These are phyloP conservation scores for Neocatenulostroma microsporum DNA, from an alignment of 2,329 filamentous ascomycete genomes.

Conservation along the genomic window DNA sequence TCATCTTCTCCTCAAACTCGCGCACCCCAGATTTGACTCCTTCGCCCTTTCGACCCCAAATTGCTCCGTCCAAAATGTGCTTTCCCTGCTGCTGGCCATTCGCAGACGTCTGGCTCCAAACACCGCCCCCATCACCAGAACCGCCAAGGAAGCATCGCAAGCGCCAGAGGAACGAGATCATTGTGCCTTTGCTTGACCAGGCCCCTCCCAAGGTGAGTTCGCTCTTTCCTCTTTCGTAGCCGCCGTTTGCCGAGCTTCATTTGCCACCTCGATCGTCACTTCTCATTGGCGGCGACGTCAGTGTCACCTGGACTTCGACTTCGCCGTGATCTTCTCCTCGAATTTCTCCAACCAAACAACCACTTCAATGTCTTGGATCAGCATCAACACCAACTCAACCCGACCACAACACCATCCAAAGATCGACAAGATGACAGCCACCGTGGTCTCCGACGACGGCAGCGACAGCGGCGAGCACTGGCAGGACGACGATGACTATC, in stretches of 20 bases:
- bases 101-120: conserved; percentile 24
- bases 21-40: no score
- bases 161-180: neutral
- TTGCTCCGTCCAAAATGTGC: conserved; percentile 6
- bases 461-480: conserved; percentile 25
- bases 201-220: conserved; percentile 2
- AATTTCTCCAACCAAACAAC: no score
- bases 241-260: conserved; percentile 1
- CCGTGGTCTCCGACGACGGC: conserved; percentile 4
- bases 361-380: no score
- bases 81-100: conserved; percentile 23
- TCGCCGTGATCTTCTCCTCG: no score
- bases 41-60: no score
- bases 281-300: no score
- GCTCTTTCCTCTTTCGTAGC: conserved; percentile 8
- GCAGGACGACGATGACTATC: conserved; percentile 18
- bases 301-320: no score
- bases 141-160: conserved; percentile 7
- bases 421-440: conserved; percentile 2
- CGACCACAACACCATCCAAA: neutral
- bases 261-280: conserved; percentile 1
- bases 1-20: no score
- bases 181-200: neutral
- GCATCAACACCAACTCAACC: neutral
- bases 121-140: conserved; percentile 8